Evolutionary conservation across 306 rosid species (phyloP).

Genomic region (Castanospermum australe): DNA sequence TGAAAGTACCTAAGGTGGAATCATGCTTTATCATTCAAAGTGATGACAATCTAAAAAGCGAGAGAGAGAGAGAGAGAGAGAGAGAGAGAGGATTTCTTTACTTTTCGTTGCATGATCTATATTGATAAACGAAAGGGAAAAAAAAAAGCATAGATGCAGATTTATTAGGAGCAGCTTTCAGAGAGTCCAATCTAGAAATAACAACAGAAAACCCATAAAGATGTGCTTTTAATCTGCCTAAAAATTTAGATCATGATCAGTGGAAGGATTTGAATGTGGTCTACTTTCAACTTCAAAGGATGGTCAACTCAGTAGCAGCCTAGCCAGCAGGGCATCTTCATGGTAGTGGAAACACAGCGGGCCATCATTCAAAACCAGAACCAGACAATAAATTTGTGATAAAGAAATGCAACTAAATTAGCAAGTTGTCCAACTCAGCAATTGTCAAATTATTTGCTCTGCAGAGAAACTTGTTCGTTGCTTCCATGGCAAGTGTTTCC

Average conservation of each 20-base stretch:
- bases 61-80: neutral
- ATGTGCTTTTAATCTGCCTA: conserved; percentile 5
- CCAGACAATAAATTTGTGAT: neutral
- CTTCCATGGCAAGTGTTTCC: neutral
- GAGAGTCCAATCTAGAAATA: conserved; percentile 25
- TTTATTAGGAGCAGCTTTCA: conserved; percentile 12
- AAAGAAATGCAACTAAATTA: conserved; percentile 1
- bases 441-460: neutral
- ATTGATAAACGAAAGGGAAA: neutral
- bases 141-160: neutral
- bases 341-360: conserved; percentile 31
- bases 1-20: neutral
- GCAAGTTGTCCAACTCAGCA: conserved; percentile 34
- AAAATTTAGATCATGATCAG: conserved; percentile 17
- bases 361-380: conserved; percentile 23
- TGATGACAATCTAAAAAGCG: neutral
- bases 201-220: conserved; percentile 24
- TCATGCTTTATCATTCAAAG: neutral
- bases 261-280: conserved; percentile 27
- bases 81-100: neutral
- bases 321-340: conserved; percentile 23
- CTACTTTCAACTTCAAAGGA: conserved; percentile 27
- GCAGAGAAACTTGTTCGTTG: neutral
- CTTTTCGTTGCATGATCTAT: neutral
- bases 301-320: conserved; percentile 41